A percentile compares a stretch with the other conserved stretches of the same genome.
phyloP scores from a whole-genome alignment of 306 rosid species.

The Corylus heterophylla region DNA sequence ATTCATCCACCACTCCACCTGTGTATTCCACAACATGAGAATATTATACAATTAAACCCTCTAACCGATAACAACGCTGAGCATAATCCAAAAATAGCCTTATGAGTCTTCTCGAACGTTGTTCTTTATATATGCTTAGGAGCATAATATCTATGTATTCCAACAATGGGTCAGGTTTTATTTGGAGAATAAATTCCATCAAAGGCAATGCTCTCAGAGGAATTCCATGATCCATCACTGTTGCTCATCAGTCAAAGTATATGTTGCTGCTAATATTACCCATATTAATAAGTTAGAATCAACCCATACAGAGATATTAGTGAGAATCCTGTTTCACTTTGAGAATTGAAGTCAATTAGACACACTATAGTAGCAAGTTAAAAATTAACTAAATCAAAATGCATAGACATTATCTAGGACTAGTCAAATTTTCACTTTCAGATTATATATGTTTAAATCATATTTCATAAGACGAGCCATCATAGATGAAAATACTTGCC shows the following conservation, averaged over 20 bases:
- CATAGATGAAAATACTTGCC: background rate
- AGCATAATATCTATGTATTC: background rate
- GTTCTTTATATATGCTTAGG: background rate
- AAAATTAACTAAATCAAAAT: background rate
- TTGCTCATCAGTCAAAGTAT: background rate
- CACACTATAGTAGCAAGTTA: background rate
- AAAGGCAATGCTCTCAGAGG: background rate
- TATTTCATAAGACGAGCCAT: background rate
- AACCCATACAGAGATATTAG: background rate
- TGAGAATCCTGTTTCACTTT: background rate
- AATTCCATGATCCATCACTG: background rate
- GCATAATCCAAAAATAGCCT: background rate
- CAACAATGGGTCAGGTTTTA: background rate
- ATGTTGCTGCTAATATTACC: background rate
- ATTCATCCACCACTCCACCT: background rate
- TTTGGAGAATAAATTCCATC: background rate
- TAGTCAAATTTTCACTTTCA: background rate
- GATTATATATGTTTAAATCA: background rate
- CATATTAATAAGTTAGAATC: background rate
- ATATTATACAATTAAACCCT: background rate
- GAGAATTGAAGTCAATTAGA: background rate
- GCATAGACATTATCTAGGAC: background rate
- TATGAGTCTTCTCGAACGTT: background rate
- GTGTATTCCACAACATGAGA: background rate
- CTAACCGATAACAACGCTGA: background rate